Evolutionary conservation across 441 rosid genomes (phyloP).

Genomic region (Pelargonium citronellum): DNA sequence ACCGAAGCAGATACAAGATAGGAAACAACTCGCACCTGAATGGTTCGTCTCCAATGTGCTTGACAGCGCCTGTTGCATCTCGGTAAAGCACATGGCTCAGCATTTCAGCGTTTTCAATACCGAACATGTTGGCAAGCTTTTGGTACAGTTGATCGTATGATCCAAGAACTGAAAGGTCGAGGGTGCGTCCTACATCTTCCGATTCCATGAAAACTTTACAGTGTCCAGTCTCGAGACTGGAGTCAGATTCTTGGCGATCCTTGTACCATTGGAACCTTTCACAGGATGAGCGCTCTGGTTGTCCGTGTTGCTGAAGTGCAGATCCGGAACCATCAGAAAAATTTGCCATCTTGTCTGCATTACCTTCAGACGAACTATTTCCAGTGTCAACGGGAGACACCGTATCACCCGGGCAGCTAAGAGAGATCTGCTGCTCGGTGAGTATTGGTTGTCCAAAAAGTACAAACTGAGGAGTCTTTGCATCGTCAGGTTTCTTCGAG

Average conservation of each 20-base stretch:
- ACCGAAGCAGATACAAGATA: background rate
- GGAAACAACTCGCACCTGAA: slow-evolving; percentile 48
- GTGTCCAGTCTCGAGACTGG: slow-evolving; percentile 53
- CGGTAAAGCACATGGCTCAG: slow-evolving; percentile 56
- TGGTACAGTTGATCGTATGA: slow-evolving; percentile 71
- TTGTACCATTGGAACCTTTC: slow-evolving; percentile 4
- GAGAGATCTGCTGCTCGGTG: slow-evolving; percentile 76
- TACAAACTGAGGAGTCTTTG: slow-evolving; percentile 60
- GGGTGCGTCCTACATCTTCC: slow-evolving; percentile 78
- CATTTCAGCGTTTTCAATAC: slow-evolving; percentile 54
- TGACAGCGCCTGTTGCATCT: slow-evolving; percentile 53
- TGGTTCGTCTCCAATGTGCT: slow-evolving; percentile 67
- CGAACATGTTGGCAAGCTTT: slow-evolving; percentile 65
- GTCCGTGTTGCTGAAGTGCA: slow-evolving; percentile 25
- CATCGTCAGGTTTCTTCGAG: slow-evolving; percentile 42
- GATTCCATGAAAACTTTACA: slow-evolving; percentile 93
- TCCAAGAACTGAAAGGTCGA: slow-evolving; percentile 62
- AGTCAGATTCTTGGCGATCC: slow-evolving; percentile 19
- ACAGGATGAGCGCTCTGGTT: background rate
- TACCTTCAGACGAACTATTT: slow-evolving; percentile 39
- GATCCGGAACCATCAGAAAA: slow-evolving; percentile 22
- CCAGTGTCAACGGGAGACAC: slow-evolving; percentile 31
- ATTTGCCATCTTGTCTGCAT: background rate
- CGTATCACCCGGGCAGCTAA: slow-evolving; percentile 44
- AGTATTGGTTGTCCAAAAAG: slow-evolving; percentile 87